phyloP scores from a whole-genome alignment of 768 basidiomycete species.

The Suillus occidentalis region DNA sequence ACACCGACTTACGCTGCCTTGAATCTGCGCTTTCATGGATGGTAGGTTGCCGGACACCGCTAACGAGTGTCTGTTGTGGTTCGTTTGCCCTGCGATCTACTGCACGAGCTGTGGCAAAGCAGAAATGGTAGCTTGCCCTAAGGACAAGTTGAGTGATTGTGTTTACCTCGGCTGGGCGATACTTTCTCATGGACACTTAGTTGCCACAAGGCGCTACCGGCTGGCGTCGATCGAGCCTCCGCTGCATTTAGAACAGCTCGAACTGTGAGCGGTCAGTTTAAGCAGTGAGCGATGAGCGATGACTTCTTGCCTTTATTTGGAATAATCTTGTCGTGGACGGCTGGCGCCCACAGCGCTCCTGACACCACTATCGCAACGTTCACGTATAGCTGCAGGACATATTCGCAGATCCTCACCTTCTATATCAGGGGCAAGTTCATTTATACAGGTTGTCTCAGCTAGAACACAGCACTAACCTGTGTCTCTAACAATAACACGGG shows the following conservation, averaged over 20 bases:
- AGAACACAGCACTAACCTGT: neutral
- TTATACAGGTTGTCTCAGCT: neutral
- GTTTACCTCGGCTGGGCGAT: conserved; percentile 4
- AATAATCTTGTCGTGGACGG: neutral
- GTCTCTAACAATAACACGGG: neutral
- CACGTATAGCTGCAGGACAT: neutral
- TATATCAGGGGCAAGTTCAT: conserved; percentile 1
- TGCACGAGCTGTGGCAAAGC: neutral
- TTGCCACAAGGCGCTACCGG: neutral
- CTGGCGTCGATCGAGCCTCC: neutral
- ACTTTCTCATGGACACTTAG: neutral
- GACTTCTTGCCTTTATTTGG: neutral
- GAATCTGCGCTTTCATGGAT: neutral
- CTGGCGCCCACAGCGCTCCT: neutral
- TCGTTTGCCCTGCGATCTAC: neutral
- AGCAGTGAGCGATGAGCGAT: neutral
- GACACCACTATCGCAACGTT: neutral
- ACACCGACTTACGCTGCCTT: neutral
- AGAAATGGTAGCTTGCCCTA: neutral
- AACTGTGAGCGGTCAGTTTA: neutral
- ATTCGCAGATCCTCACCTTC: neutral
- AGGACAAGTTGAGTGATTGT: neutral
- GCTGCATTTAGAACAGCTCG: neutral
- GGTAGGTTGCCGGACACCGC: neutral
- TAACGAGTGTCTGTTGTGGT: neutral